These are phyloP conservation scores for Olyra latifolia DNA, from an alignment of 176 grass and related monocot species.

Conservation along the genomic window DNA sequence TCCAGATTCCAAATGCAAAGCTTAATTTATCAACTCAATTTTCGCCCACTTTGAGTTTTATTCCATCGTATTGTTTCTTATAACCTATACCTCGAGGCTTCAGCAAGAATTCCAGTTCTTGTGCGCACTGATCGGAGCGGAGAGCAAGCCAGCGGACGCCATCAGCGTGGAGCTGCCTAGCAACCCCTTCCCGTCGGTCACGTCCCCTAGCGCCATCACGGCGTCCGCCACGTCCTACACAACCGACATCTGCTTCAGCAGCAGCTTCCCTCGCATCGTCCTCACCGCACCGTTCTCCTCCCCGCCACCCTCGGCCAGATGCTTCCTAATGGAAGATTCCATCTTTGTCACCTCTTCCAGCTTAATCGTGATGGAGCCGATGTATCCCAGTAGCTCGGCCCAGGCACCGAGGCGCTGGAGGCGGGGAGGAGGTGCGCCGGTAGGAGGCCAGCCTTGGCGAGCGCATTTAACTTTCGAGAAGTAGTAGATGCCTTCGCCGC, in stretches of 20 bases:
- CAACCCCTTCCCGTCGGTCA: conserved; percentile 47
- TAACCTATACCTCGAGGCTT: conserved; percentile 38
- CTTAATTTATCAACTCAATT: conserved; percentile 20
- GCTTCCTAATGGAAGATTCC: conserved; percentile 42
- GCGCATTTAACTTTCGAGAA: conserved; percentile 75
- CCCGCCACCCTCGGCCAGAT: conserved; percentile 1
- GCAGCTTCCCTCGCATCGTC: conserved; percentile 45
- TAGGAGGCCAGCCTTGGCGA: conserved; percentile 59
- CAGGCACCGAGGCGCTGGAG: conserved; percentile 59
- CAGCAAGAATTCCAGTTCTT: conserved; percentile 78
- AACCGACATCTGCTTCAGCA: conserved; percentile 59
- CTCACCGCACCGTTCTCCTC: conserved; percentile 42
- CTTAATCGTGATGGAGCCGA: conserved; percentile 59
- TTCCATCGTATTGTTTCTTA: conserved; percentile 27
- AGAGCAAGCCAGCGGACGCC: conserved; percentile 63
- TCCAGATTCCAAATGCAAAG: background rate
- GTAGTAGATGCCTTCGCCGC: conserved; percentile 70
- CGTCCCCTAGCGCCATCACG: conserved; percentile 68
- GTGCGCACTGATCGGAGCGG: conserved; percentile 59
- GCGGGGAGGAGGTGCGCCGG: conserved; percentile 45
- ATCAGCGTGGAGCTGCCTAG: conserved; percentile 51
- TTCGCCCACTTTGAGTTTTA: conserved; percentile 20
- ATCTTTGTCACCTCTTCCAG: conserved; percentile 51
- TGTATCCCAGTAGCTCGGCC: conserved; percentile 60
- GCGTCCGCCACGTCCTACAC: conserved; percentile 73